phyloP scores from a whole-genome alignment of 2,329 filamentous ascomycete genomes.

The Venturia pyrina region DNA sequence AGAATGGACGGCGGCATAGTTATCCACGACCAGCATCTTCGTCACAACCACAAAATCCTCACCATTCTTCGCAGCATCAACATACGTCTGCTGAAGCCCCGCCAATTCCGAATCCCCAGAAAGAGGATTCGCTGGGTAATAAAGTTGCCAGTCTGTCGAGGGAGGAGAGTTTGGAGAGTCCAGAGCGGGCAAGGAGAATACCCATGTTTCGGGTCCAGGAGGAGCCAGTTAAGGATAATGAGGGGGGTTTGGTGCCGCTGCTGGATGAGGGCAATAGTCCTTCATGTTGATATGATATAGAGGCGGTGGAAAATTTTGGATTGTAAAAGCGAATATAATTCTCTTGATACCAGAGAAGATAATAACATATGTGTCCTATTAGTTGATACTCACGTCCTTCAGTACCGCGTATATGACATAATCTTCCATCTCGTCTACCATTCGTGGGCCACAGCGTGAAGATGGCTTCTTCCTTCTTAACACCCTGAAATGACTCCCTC shows the following conservation, averaged over 20 bases:
- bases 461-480: no score
- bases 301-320: not conserved
- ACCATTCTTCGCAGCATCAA: not conserved
- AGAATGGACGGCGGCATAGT: not conserved
- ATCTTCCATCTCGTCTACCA: no score
- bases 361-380: no score
- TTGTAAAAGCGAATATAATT: not conserved
- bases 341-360: no score
- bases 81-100: not conserved
- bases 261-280: not conserved
- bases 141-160: not conserved
- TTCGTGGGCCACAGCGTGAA: no score
- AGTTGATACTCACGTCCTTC: no score
- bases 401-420: no score
- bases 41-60: not conserved
- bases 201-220: constrained; percentile 34
- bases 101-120: not conserved
- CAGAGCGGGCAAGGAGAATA: constrained; percentile 20
- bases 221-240: constrained; percentile 31
- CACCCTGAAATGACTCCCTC: no score
- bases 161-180: not conserved
- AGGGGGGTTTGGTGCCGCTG: constrained; percentile 14
- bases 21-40: not conserved
- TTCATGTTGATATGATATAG: not conserved
- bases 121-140: not conserved